phyloP scores from a whole-genome alignment of 495 filamentous ascomycete species.

The Neurospora sp. region DNA sequence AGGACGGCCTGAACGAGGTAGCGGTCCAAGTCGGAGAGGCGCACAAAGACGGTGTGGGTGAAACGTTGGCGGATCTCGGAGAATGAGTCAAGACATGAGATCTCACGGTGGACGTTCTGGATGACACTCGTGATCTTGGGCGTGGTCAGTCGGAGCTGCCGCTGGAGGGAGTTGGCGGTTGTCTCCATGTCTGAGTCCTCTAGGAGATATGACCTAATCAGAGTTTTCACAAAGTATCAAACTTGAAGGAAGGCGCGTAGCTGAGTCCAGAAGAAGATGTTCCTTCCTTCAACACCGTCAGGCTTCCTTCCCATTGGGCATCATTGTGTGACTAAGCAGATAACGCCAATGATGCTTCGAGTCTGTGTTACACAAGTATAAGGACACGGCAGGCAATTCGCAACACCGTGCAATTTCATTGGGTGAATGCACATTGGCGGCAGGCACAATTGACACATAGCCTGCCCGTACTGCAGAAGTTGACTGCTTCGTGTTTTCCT shows the following conservation, averaged over 20 bases:
- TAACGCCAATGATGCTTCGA: background rate
- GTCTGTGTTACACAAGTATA: background rate
- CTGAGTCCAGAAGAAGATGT: background rate
- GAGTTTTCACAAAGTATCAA: background rate
- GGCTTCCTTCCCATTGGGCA: background rate
- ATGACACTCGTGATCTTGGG: background rate
- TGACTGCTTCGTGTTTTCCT: background rate
- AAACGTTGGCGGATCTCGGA: background rate
- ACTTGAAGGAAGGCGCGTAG: background rate
- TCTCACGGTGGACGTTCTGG: background rate
- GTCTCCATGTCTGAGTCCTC: background rate
- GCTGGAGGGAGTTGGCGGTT: background rate
- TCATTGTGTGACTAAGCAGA: background rate
- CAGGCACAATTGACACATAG: no score
- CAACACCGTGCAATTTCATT: background rate
- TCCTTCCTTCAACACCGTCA: background rate
- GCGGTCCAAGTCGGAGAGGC: background rate
- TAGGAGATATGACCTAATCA: background rate
- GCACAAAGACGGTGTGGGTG: background rate
- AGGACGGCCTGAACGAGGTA: background rate
- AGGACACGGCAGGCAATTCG: background rate
- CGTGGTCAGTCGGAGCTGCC: background rate
- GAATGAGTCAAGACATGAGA: background rate
- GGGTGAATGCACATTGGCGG: background rate
- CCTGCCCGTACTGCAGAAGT: no score